Evolutionary conservation across 1,139 yeast species (phyloP).

Genomic region (Yamadazyma siamensis): DNA sequence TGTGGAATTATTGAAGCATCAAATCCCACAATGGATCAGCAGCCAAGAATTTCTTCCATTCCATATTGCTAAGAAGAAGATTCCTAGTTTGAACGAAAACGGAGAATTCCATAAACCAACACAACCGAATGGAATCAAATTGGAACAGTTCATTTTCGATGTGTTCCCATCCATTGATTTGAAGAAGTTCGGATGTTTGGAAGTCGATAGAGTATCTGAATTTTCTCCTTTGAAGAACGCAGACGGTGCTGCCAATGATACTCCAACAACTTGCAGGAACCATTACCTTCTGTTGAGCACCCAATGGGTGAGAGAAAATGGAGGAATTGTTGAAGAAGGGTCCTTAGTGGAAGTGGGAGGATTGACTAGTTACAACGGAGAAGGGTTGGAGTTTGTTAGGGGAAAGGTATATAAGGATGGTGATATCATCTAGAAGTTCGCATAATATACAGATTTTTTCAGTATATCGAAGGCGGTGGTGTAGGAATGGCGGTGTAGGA

Average conservation of each 20-base stretch:
- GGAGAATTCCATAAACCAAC: constrained; percentile 58
- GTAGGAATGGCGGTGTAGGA: too few species aligned
- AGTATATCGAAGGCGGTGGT: too few species aligned
- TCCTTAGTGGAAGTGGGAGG: constrained; percentile 76
- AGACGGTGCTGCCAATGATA: constrained; percentile 74
- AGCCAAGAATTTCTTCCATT: constrained; percentile 73
- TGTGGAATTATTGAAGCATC: constrained; percentile 57
- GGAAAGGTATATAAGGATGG: constrained; percentile 50
- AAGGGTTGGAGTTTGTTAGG: constrained; percentile 61
- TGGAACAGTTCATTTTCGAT: constrained; percentile 97
- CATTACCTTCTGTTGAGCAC: constrained; percentile 69
- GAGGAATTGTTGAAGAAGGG: constrained; percentile 55
- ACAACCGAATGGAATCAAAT: constrained; percentile 83
- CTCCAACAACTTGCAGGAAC: constrained; percentile 75
- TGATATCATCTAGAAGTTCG: constrained; percentile 27
- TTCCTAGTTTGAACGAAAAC: constrained; percentile 54
- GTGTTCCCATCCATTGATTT: constrained; percentile 81
- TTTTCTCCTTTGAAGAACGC: constrained; percentile 95
- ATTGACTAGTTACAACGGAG: constrained; percentile 77
- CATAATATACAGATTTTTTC: too few species aligned
- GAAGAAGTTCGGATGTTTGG: constrained; percentile 83
- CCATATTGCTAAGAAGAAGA: constrained; percentile 92
- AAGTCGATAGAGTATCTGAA: constrained; percentile 80
- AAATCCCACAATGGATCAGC: constrained; percentile 68
- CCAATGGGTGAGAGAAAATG: constrained; percentile 69